Conservation (phyloP, 208 protist species). For the Trypanosoma theileri region DNA sequence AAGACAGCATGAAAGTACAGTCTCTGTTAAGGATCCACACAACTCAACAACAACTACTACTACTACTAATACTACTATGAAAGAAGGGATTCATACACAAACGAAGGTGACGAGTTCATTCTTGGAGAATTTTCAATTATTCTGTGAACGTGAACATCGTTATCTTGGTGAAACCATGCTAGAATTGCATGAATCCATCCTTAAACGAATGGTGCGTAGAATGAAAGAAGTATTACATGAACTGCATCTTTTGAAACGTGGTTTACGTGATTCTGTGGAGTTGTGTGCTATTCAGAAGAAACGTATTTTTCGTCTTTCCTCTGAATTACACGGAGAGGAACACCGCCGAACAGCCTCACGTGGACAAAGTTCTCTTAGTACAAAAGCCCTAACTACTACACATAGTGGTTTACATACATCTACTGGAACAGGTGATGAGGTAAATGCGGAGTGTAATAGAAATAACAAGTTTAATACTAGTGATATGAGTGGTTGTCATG, state of each 20-base stretch:
- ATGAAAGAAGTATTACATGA: slow-evolving; percentile 14
- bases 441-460: not conserved
- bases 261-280: slow-evolving; percentile 16
- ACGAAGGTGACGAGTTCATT: not conserved
- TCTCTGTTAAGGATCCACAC: not conserved
- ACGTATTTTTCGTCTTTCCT: slow-evolving; percentile 11
- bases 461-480: not conserved
- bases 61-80: not conserved
- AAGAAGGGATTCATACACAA: not conserved
- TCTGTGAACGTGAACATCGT: slow-evolving; percentile 1
- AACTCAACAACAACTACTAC: not conserved
- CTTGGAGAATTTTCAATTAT: not conserved
- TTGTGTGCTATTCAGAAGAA: slow-evolving; percentile 16
- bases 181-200: not conserved
- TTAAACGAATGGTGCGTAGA: slow-evolving; percentile 4
- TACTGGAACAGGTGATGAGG: not conserved
- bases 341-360: not conserved
- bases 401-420: not conserved
- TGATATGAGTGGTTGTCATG: too few relatives aligned
- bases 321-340: slow-evolving; percentile 5
- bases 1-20: not conserved
- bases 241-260: slow-evolving; percentile 1
- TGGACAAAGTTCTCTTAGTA: not conserved
- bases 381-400: not conserved
- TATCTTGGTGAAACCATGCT: not conserved